Conservation (phyloP, 1,139 yeast species). For the Hansenula sp. region DNA sequence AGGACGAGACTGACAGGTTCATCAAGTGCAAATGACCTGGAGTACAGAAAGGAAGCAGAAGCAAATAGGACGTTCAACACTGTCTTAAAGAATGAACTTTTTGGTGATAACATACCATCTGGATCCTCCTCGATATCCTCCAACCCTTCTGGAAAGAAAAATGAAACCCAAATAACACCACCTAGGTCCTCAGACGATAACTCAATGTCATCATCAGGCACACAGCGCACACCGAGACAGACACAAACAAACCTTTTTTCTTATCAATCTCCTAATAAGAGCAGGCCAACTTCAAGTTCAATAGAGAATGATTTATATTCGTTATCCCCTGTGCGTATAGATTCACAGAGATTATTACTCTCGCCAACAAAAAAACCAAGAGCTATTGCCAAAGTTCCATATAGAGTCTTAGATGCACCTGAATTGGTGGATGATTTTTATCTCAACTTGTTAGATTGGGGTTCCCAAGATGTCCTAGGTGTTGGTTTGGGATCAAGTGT, state of each 20-base stretch:
- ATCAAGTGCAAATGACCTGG: slow-evolving; percentile 56
- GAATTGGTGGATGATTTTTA: slow-evolving; percentile 93
- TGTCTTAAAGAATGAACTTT: slow-evolving; percentile 81
- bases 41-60: slow-evolving; percentile 66
- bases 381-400: slow-evolving; percentile 80
- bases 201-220: slow-evolving; percentile 7
- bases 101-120: slow-evolving; percentile 64
- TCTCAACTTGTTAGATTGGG: slow-evolving; percentile 93
- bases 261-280: slow-evolving; percentile 64
- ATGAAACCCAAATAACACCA: slow-evolving; percentile 15
- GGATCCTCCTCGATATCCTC: slow-evolving; percentile 7
- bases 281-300: slow-evolving; percentile 51
- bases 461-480: slow-evolving; percentile 80
- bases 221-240: slow-evolving; percentile 44
- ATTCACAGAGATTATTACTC: slow-evolving; percentile 71
- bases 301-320: slow-evolving; percentile 76
- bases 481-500: slow-evolving; percentile 90
- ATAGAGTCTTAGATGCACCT: slow-evolving; percentile 94
- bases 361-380: slow-evolving; percentile 83
- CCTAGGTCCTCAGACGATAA: slow-evolving; percentile 16
- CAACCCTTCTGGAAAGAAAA: slow-evolving; percentile 8
- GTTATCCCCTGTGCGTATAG: slow-evolving; percentile 84
- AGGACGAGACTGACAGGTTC: slow-evolving; percentile 16
- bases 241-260: slow-evolving; percentile 59
- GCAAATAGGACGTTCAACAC: slow-evolving; percentile 87